Evolutionary conservation across 208 protist genomes (phyloP).

Genomic region (Trypanosoma avium): DNA sequence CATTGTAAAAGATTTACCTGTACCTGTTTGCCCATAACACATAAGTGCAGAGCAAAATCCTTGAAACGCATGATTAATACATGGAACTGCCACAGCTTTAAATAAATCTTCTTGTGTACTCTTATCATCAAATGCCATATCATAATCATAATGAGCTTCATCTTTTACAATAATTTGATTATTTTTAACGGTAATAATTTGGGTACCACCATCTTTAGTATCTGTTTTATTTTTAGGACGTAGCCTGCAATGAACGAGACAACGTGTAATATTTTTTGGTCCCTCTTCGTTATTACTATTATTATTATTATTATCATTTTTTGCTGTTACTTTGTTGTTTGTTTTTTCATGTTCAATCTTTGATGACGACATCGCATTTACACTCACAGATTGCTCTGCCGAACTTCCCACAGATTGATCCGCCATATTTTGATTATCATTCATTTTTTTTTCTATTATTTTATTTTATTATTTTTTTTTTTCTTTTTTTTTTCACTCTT

Average conservation of each 20-base stretch:
- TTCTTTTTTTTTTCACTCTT: not conserved
- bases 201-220: slow-evolving; percentile 59
- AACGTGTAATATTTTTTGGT: slow-evolving; percentile 38
- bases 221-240: slow-evolving; percentile 71
- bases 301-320: not conserved
- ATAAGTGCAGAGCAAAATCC: slow-evolving; percentile 89
- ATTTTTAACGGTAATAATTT: slow-evolving; percentile 51
- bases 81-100: slow-evolving; percentile 70
- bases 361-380: not conserved
- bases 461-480: not conserved
- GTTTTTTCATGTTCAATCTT: slow-evolving; percentile 2
- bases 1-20: slow-evolving; percentile 93
- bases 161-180: slow-evolving; percentile 73
- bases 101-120: slow-evolving; percentile 81
- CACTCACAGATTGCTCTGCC: not conserved
- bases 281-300: slow-evolving; percentile 7
- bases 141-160: slow-evolving; percentile 83
- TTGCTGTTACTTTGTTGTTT: not conserved
- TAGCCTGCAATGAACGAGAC: slow-evolving; percentile 81
- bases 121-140: slow-evolving; percentile 72
- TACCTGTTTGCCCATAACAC: slow-evolving; percentile 93
- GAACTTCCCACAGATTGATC: slow-evolving; percentile 3
- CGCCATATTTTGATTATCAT: not conserved
- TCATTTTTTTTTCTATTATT: not conserved
- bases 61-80: slow-evolving; percentile 83